Percentiles rank a stretch among this genome's conserved stretches.
Conservation (phyloP, 2,329 filamentous ascomycete genomes). For the Aspergillus novoparasiticus region DNA sequence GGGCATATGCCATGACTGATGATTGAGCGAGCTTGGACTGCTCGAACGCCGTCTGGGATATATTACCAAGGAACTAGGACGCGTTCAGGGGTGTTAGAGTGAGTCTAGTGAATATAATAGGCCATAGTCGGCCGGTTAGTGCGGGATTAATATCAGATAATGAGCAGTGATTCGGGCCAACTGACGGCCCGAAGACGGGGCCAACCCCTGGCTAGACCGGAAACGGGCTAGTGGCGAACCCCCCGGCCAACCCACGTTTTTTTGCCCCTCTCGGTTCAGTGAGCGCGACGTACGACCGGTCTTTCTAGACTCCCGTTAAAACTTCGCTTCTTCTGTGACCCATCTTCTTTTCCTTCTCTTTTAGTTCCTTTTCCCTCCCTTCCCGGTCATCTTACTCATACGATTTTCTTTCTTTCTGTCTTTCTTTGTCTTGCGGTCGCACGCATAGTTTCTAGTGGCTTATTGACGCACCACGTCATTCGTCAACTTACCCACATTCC, state of each 20-base stretch:
- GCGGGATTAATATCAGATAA: not conserved
- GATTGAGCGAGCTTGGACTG: not conserved
- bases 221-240: slow-evolving; percentile 4
- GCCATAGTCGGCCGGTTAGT: not conserved
- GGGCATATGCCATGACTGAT: not conserved
- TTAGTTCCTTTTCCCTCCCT: not conserved
- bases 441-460: not conserved
- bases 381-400: slow-evolving; percentile 5
- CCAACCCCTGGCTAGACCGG: slow-evolving; percentile 21
- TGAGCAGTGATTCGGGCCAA: not conserved
- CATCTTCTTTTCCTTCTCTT: slow-evolving; percentile 8
- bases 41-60: not conserved
- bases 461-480: slow-evolving; percentile 1
- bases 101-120: not conserved
- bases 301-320: slow-evolving; percentile 6
- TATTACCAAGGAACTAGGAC: slow-evolving; percentile 1
- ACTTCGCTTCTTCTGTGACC: slow-evolving; percentile 6
- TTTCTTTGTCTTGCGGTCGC: slow-evolving; percentile 4
- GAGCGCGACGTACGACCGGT: slow-evolving; percentile 5
- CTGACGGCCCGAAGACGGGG: not conserved
- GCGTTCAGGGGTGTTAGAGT: not conserved
- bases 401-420: slow-evolving; percentile 7
- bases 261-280: not conserved
- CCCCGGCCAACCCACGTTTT: slow-evolving; percentile 13
- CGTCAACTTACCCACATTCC: slow-evolving; percentile 7